Evolutionary conservation across 148 eudicot species (phyloP).

Genomic region (Chenopodium berlandieri): DNA sequence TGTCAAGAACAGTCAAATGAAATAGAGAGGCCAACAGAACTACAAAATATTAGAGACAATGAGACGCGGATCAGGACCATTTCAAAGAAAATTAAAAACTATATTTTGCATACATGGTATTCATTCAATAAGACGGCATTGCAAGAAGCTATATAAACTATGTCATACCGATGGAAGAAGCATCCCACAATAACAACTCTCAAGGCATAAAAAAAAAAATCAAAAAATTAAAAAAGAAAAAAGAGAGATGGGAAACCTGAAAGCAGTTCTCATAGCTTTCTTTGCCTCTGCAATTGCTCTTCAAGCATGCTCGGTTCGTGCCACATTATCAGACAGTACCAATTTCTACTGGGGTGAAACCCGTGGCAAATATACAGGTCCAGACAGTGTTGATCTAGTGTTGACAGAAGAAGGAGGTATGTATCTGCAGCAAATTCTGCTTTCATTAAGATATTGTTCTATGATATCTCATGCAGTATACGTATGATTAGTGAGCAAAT

Average conservation of each 20-base stretch:
- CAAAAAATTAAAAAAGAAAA: not conserved
- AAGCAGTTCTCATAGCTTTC: conserved; percentile 28
- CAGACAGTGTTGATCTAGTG: conserved; percentile 39
- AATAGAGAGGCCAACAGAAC: not conserved
- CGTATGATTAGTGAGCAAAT: not conserved
- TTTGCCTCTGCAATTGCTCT: conserved; percentile 28
- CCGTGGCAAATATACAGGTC: conserved; percentile 19
- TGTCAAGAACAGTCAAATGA: conserved; percentile 2
- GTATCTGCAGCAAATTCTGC: not conserved
- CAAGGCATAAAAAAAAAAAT: not conserved
- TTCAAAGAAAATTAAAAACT: conserved; percentile 9
- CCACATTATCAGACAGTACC: conserved; percentile 26
- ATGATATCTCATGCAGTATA: not conserved
- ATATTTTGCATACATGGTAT: not conserved
- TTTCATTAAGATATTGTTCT: no score
- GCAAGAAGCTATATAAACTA: conserved; percentile 34
- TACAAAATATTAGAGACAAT: not conserved
- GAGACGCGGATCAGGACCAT: conserved; percentile 7
- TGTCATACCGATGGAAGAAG: conserved; percentile 15
- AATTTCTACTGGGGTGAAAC: conserved; percentile 48
- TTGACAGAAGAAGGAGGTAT: conserved; percentile 47
- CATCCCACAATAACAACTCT: not conserved
- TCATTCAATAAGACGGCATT: not conserved
- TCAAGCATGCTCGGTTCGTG: conserved; percentile 38
- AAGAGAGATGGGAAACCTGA: conserved; percentile 37